Evolutionary conservation across 805 yeast genomes (phyloP).

Genomic region (Cyberlindnera nakhonratchasimensis): DNA sequence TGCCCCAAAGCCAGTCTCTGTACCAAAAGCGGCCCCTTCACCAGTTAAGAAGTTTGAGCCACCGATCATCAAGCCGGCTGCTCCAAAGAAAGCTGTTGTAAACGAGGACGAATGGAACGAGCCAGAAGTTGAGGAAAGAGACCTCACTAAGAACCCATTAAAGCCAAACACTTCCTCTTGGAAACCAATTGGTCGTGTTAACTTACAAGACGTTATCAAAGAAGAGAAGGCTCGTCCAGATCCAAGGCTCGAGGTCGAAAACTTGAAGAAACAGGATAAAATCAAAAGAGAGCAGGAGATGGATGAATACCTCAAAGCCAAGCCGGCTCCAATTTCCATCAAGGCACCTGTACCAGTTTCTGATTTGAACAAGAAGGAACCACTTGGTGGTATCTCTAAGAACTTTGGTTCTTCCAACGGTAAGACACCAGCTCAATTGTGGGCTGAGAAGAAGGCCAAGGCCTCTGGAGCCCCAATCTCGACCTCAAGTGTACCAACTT

Average conservation of each 20-base stretch:
- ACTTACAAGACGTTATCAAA: constrained; percentile 41
- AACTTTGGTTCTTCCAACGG: constrained; percentile 66
- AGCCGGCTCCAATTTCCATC: constrained; percentile 28
- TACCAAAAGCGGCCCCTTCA: constrained; percentile 21
- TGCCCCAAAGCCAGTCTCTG: constrained; percentile 22
- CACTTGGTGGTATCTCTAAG: constrained; percentile 57
- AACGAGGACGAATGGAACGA: constrained; percentile 43
- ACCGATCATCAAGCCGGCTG: constrained; percentile 23
- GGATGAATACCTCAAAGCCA: constrained; percentile 33
- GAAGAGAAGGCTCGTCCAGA: constrained; percentile 41
- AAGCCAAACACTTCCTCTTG: constrained; percentile 45
- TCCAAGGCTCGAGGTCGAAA: constrained; percentile 40
- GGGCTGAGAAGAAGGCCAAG: constrained; percentile 83
- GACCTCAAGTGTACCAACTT: constrained; percentile 28
- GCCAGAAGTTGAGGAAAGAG: constrained; percentile 45
- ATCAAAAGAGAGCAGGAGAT: constrained; percentile 34
- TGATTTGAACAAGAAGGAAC: constrained; percentile 33
- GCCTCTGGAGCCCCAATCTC: constrained; percentile 23
- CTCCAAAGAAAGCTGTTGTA: constrained; percentile 13
- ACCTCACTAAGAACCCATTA: constrained; percentile 45
- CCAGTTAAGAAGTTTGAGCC: constrained; percentile 22
- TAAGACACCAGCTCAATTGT: constrained; percentile 89
- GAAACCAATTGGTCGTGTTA: constrained; percentile 62
- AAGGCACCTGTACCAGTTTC: constrained; percentile 27
- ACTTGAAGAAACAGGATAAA: constrained; percentile 34